phyloP scores from a whole-genome alignment of 139 green algal species.

The Coelastrella sp. region DNA sequence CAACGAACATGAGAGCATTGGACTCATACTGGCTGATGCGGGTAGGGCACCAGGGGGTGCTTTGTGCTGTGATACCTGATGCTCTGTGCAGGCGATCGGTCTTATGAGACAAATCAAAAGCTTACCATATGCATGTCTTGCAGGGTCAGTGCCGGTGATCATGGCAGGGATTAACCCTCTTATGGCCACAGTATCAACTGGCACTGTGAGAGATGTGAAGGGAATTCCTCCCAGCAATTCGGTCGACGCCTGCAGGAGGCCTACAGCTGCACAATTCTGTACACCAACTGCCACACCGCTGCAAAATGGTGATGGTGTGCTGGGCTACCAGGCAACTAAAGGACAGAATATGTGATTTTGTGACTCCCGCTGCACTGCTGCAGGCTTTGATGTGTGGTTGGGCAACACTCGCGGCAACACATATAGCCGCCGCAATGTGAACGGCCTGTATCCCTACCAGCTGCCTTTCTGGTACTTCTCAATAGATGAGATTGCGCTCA shows the following conservation, averaged over 20 bases:
- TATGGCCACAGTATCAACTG: too few relatives aligned
- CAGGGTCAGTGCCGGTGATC: neutral
- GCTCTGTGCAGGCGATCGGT: neutral
- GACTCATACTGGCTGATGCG: constrained; percentile 83
- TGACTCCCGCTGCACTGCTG: too few relatives aligned
- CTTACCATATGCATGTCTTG: neutral
- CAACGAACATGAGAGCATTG: constrained; percentile 64
- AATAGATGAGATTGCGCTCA: constrained; percentile 59
- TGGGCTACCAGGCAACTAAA: neutral
- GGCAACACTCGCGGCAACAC: constrained; percentile 70
- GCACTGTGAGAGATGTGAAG: neutral
- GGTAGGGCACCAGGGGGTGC: constrained; percentile 27
- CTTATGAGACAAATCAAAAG: neutral
- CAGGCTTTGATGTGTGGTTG: constrained; percentile 77
- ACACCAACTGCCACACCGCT: neutral
- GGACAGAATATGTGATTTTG: neutral
- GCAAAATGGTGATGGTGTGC: neutral
- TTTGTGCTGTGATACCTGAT: neutral
- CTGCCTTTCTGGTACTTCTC: constrained; percentile 47
- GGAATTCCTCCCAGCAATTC: too few relatives aligned
- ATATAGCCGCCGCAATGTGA: constrained; percentile 57
- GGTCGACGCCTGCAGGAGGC: too few relatives aligned
- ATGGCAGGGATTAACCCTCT: neutral
- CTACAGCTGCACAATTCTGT: too few relatives aligned
- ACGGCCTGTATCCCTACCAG: neutral